Evolutionary conservation across 306 rosid species (phyloP), one percentile per base, ranked within the genome.

Genomic region (Malus fusca): DNA sequence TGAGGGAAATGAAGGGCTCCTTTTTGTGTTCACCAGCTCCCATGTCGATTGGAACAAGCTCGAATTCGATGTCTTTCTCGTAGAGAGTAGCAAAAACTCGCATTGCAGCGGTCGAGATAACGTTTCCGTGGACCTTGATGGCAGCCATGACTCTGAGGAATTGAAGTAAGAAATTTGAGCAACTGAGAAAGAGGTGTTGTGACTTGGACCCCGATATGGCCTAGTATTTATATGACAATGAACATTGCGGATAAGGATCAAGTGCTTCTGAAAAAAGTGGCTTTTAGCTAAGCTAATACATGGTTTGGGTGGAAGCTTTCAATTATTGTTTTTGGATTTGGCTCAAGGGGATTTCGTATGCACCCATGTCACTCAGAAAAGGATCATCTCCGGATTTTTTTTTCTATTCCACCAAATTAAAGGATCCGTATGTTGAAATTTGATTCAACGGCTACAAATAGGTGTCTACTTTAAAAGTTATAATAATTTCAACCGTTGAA

Each of bases 61-160:
- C 87, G 59, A 85, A 90, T 3, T 88, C 83, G 17, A 88, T 37
- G 10, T 85, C 82, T 72, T 88, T 92, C 92, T 92, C 97, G 46
- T 67, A 66, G 4, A 88, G 83, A 77, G 79, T 46, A 25, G 75
- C 91, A 8, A 76, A 58, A 63, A 83, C 88, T 63, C 90, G 73
- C 55, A 64, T 68, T 44, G 88, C 46, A 8, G 91, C 87, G 1
- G 88, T 61, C 31, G 97, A 92, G 4, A 82, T 0, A 5, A 85
- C 75, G 78, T 12, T 75, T 81, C 96, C 97, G 61, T 88, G 78
- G 33, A 90, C 85, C 76, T 87, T 88, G 30, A 88, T 84, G 52
- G 79, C 8, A 40, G 90, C 80, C 96, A 90, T 92, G 73, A 31
- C 4, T 64, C 25, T 23, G 42, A 37, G 43, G 8, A 22, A 65